These are phyloP conservation scores for Fusarium sp. DNA, from an alignment of 2,329 filamentous ascomycete genomes.

Conservation along the genomic window DNA sequence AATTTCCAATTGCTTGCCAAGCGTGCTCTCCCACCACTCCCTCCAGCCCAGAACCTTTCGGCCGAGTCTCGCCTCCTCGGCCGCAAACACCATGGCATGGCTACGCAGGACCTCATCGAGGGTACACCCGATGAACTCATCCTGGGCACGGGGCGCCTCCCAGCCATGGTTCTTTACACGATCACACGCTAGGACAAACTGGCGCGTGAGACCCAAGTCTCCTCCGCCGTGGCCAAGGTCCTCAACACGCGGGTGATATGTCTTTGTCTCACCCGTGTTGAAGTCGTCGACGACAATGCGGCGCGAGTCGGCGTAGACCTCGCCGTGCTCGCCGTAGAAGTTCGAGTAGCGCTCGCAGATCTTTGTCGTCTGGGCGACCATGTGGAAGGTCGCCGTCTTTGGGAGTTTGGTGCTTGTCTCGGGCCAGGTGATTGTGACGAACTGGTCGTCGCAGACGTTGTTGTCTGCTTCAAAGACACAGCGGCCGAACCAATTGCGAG, in stretches of 20 bases:
- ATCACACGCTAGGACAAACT: constrained; percentile 86
- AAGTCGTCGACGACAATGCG: constrained; percentile 78
- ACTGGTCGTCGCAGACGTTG: constrained; percentile 92
- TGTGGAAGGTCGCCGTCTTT: constrained; percentile 91
- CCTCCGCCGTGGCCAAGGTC: constrained; percentile 56
- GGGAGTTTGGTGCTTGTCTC: constrained; percentile 69
- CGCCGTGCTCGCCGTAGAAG: constrained; percentile 87
- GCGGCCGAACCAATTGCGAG: constrained; percentile 84
- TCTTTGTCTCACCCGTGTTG: constrained; percentile 49
- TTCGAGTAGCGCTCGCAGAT: constrained; percentile 87
- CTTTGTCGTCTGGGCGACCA: constrained; percentile 89
- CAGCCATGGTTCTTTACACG: constrained; percentile 78
- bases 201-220: constrained; percentile 71
- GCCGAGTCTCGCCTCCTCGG: constrained; percentile 81
- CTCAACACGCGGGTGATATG: constrained; percentile 48
- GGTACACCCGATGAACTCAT: constrained; percentile 79
- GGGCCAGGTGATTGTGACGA: constrained; percentile 88
- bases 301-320: constrained; percentile 84
- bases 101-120: constrained; percentile 89
- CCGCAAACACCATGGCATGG: constrained; percentile 93
- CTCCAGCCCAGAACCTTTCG: constrained; percentile 79
- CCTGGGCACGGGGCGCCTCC: constrained; percentile 77
- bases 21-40: constrained; percentile 73
- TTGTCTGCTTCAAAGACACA: constrained; percentile 96
- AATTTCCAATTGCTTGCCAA: constrained; percentile 40